Evolutionary conservation across 805 yeast species (phyloP), one percentile per base, ranked within the genome.

Genomic region (Lipomyces spencermartinsiae): DNA sequence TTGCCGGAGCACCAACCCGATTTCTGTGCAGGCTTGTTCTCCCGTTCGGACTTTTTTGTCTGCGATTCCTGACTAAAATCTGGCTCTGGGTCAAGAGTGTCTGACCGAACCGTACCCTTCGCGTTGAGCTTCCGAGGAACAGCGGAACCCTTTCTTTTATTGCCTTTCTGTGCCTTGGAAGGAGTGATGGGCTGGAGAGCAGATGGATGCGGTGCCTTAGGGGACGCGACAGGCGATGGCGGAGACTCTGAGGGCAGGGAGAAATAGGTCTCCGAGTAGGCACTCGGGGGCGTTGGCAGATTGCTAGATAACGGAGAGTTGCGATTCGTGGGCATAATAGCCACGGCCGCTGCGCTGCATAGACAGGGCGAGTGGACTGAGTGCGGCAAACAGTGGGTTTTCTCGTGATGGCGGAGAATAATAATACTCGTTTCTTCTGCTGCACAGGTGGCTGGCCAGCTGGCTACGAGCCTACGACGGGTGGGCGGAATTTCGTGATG

Each of bases 221-320:
- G 19, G 46, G 60, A 34, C 31, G 61, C 37, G n/a, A 56, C 43
- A n/a, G 71, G 68, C 56, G 71, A 67, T 1, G 71, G 69, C 49
- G 71, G 71, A 14, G 68, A 61, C 43, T 33, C 56, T 2, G 71
- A 65, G 25, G 71, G 69, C n/a, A 68, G 60, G 39, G 71, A 65
- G 55, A 56, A 62, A 59, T 68, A 68, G 2, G 61, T 51, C 39
- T 65, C 61, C 33, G 61, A n/a, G 54, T 12, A 12, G 51, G 37
- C n/a, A 6, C 16, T 10, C 59, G 59, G 39, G 10, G 64, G 55
- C n/a, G 62, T 10, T 10, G 61, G 33, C 16, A 35, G 49, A 9
- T 9, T 46, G 16, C 35, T 6, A 16, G 46, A 19, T 25, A 39
- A 16, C 14, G 12, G 39, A 53, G 62, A 19, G 10, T 34, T 59